A percentile compares a stretch with the other conserved stretches of the same genome.
Conservation (phyloP, 2,329 filamentous ascomycete species). For the Colletotrichum camelliae region DNA sequence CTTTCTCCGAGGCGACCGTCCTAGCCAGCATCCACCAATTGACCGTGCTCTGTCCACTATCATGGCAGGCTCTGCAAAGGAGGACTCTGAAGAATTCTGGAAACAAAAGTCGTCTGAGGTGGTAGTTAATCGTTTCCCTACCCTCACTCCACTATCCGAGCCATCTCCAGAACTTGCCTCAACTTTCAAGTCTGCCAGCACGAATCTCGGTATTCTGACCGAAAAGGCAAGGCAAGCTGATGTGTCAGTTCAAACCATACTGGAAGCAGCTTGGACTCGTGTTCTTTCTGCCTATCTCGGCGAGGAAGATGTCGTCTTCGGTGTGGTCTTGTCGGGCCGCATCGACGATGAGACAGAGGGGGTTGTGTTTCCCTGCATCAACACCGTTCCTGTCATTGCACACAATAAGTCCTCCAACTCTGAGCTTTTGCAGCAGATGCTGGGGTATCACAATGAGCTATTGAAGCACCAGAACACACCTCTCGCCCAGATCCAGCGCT, state of each 20-base stretch:
- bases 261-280: conserved; percentile 80
- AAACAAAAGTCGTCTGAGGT: conserved; percentile 53
- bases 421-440: conserved; percentile 66
- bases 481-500: conserved; percentile 74
- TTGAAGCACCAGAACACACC: conserved; percentile 76
- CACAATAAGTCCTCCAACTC: conserved; percentile 57
- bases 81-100: conserved; percentile 66
- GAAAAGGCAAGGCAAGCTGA: conserved; percentile 58
- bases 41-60: conserved; percentile 46
- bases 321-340: conserved; percentile 80
- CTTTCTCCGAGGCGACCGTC: conserved; percentile 27
- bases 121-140: conserved; percentile 75
- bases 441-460: conserved; percentile 67
- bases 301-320: conserved; percentile 77
- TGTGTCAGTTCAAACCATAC: conserved; percentile 77
- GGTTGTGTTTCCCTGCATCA: conserved; percentile 78
- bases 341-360: conserved; percentile 63
- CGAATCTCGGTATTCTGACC: conserved; percentile 55
- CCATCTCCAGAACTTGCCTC: conserved; percentile 12
- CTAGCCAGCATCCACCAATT: conserved; percentile 25
- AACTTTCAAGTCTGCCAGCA: neutral
- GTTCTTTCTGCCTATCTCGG: conserved; percentile 79
- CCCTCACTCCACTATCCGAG: conserved; percentile 67
- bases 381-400: conserved; percentile 78
- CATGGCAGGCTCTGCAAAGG: conserved; percentile 34